These are phyloP conservation scores for Phyllostachys edulis DNA, from an alignment of 176 grass and related monocot genomes.

Conservation along the genomic window DNA sequence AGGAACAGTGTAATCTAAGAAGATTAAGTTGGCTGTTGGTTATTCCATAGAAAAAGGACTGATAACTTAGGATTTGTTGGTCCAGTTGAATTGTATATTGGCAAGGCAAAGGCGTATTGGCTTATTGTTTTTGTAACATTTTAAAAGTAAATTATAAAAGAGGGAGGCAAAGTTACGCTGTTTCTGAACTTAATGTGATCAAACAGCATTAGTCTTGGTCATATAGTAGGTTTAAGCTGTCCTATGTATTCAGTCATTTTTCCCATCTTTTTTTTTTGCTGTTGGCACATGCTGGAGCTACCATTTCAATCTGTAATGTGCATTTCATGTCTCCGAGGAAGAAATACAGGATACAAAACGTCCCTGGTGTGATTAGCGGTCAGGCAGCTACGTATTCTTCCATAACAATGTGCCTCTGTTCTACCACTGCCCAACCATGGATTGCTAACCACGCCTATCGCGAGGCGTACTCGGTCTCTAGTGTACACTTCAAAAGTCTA, in stretches of 20 bases:
- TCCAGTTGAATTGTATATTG: slow-evolving; percentile 16
- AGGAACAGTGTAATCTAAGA: not conserved
- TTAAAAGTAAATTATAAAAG: slow-evolving; percentile 6
- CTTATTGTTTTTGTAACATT: slow-evolving; percentile 14
- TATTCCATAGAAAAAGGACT: not conserved
- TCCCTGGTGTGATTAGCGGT: not conserved
- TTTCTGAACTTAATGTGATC: not conserved
- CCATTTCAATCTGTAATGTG: not conserved
- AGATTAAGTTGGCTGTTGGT: slow-evolving; percentile 2
- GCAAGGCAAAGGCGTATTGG: not conserved
- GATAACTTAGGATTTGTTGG: not conserved
- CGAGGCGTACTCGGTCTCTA: no score
- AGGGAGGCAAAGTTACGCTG: not conserved
- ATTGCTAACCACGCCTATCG: no score
- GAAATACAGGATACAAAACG: not conserved
- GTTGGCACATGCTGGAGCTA: not conserved
- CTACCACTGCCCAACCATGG: not conserved
- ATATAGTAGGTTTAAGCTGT: not conserved
- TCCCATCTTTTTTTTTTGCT: not conserved
- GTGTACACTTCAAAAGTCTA: no score
- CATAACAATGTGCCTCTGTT: not conserved
- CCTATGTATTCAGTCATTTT: not conserved
- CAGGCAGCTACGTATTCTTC: not conserved
- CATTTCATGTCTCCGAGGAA: not conserved
- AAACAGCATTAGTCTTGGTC: not conserved